Conservation (phyloP, 352 stramenopile genomes). For the Pythium plurisporium region DNA sequence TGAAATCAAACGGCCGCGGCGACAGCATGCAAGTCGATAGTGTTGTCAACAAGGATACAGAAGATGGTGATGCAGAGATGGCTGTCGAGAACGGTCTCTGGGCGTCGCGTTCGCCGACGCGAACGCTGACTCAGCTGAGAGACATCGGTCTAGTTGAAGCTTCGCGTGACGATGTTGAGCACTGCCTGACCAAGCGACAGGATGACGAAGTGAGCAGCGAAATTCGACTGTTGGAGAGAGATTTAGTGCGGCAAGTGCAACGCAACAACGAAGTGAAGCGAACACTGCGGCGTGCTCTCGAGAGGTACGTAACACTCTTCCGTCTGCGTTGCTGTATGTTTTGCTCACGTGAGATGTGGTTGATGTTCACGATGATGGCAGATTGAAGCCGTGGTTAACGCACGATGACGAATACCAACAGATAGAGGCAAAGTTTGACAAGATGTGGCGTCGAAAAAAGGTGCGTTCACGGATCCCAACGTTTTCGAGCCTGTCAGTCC, state of each 20-base stretch:
- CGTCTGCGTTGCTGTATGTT: too few relatives aligned
- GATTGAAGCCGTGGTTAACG: constrained; percentile 62
- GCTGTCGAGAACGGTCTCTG: neutral
- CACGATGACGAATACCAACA: constrained; percentile 41
- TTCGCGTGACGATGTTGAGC: constrained; percentile 19
- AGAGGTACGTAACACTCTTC: constrained; percentile 32
- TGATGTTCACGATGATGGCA: too few relatives aligned
- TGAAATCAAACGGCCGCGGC: neutral
- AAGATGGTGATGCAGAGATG: constrained; percentile 1
- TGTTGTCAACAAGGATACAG: neutral
- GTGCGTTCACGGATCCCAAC: constrained; percentile 17
- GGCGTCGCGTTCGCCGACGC: neutral
- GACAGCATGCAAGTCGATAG: neutral
- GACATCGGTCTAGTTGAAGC: constrained; percentile 52
- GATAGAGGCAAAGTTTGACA: constrained; percentile 51
- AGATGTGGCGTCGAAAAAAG: constrained; percentile 65
- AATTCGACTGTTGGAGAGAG: constrained; percentile 46
- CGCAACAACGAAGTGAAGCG: constrained; percentile 62
- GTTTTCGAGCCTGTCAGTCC: neutral
- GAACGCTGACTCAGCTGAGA: constrained; percentile 18
- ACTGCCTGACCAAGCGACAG: constrained; percentile 24
- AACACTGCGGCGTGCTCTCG: constrained; percentile 44
- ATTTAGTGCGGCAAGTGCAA: constrained; percentile 35
- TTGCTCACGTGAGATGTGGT: too few relatives aligned
- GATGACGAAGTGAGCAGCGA: constrained; percentile 68